Conservation (phyloP, 768 basidiomycete genomes). For the Lactarius sanguifluus region DNA sequence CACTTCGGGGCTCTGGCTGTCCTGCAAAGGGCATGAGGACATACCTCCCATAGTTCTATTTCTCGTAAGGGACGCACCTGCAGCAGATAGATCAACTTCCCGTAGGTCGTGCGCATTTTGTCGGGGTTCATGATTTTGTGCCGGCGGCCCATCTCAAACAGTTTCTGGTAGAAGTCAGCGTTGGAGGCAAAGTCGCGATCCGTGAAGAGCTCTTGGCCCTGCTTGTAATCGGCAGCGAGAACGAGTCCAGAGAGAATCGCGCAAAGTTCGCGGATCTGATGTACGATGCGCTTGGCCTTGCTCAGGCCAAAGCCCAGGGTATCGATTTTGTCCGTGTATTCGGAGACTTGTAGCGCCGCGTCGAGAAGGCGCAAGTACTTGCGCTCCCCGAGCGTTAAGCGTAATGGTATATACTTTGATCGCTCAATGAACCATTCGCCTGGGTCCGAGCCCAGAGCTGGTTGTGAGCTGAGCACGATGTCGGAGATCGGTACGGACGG, state of each 20-base stretch:
- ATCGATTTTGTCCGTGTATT: constrained; percentile 91
- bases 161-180: constrained; percentile 71
- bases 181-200: constrained; percentile 82
- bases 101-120: constrained; percentile 88
- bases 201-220: constrained; percentile 81
- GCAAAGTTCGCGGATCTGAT: constrained; percentile 84
- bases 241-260: constrained; percentile 84
- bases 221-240: constrained; percentile 82
- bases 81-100: constrained; percentile 80
- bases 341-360: constrained; percentile 79
- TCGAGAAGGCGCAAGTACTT: constrained; percentile 84
- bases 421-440: constrained; percentile 88
- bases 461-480: constrained; percentile 51
- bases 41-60: not conserved
- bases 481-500: constrained; percentile 36
- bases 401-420: constrained; percentile 76
- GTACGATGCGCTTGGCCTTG: constrained; percentile 84
- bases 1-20: constrained; percentile 82
- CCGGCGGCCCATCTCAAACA: constrained; percentile 80
- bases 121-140: constrained; percentile 94
- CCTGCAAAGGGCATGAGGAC: constrained; percentile 44
- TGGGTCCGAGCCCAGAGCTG: constrained; percentile 56
- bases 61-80: constrained; percentile 49
- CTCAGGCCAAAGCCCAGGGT: constrained; percentile 73
- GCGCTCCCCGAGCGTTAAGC: constrained; percentile 70